Evolutionary conservation across 1,284 basidiomycete species (phyloP), one percentile per base, ranked within the genome.

Genomic region (Irpex rosettiformis): DNA sequence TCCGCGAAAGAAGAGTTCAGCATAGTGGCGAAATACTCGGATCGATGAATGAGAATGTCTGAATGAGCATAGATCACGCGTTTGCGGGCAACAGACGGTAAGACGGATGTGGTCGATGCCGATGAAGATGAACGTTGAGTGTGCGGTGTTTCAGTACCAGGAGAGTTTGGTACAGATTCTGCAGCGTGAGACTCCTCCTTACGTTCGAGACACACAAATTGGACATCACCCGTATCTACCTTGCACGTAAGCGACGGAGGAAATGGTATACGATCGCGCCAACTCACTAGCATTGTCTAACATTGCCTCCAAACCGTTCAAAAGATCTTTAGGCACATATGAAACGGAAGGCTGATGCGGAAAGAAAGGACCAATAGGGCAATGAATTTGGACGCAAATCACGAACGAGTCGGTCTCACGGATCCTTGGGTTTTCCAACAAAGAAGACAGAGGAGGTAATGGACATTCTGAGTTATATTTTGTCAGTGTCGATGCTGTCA

Each of bases 1-100:
- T 92, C 89, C 4, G 82, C 72, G 67, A 91, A 94, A 0, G 84
- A 81, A 0, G 88, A 90, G 28, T 80, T 76, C 21, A 94, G 78
- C 83, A 93, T 89, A 1, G 88, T 89, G 2, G 84, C 79, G 67
- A 94, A 94, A 66, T 94, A 94, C 55, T 93, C 90, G 22, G 88
- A 89, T 22, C 91, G 76, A 10, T 81, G 79, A 47, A 75, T 82
- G 21, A 94, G 79, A 45, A 93, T 86, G 66, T 90, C 86, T 2
- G 87, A 86, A 71, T 94, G 92, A 0, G 91, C 91, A 71, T 91
- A 94, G 27, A 95, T 82, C 21, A 90, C 70, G 22, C 87, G 78
- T 64, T 89, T 89, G 10, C 88, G 78, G 8, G 82, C 85, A 3
- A 79, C 77, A 8, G 76, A 77, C 43, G 75, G 78, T 27, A 76